phyloP scores from a whole-genome alignment of 768 basidiomycete species.

The Pleurotus salmoneostramineus region DNA sequence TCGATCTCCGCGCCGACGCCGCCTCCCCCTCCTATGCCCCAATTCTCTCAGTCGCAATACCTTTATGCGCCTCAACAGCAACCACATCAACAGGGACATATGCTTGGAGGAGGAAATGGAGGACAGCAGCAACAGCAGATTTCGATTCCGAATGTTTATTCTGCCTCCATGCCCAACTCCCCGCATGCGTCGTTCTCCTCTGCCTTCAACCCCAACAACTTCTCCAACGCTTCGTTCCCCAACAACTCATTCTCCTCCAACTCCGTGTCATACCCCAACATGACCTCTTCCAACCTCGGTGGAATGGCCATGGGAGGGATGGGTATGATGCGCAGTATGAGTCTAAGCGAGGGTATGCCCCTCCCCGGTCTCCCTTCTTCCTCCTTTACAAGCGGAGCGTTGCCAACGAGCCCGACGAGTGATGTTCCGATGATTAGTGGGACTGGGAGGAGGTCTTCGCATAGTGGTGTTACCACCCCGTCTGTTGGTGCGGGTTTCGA shows the following conservation, averaged over 20 bases:
- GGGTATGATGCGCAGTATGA: neutral
- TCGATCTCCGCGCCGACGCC: constrained; percentile 62
- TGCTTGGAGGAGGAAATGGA: no score
- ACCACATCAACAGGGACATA: no score
- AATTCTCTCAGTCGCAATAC: neutral
- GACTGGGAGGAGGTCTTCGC: constrained; percentile 47
- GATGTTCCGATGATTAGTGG: constrained; percentile 47
- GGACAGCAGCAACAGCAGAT: constrained; percentile 59
- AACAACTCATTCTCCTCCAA: no score
- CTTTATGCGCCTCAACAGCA: neutral
- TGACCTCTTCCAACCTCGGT: no score
- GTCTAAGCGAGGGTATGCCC: neutral
- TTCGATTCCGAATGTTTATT: constrained; percentile 61
- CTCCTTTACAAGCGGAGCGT: no score
- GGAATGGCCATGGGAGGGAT: neutral
- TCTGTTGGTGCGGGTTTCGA: constrained; percentile 32
- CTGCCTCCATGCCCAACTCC: constrained; percentile 44
- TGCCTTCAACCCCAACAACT: no score
- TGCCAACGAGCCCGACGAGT: neutral
- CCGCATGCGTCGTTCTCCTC: constrained; percentile 54
- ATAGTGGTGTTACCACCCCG: constrained; percentile 43
- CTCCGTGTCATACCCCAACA: no score
- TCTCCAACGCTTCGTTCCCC: no score
- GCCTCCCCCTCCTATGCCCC: constrained; percentile 22
- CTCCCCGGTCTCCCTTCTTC: neutral